Evolutionary conservation across 768 basidiomycete genomes (phyloP), one percentile per base, ranked within the genome.

Genomic region (Termitomyces sp.): DNA sequence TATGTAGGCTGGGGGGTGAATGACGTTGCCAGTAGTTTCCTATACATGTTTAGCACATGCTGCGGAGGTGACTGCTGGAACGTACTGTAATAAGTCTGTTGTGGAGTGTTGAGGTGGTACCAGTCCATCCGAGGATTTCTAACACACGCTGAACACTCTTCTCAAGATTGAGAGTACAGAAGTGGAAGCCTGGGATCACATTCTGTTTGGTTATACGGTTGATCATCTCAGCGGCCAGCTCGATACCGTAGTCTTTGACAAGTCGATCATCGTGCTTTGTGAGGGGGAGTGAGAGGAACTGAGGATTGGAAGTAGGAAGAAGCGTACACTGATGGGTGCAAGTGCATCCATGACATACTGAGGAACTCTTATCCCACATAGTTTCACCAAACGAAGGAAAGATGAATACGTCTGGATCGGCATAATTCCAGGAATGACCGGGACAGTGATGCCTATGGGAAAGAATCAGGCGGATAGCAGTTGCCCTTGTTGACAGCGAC

Each of bases 111-210:
- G 71, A 69, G 40, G 71, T 64, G 21, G 72, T 66, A 17, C 75
- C 77, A 26, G 81, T 77, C 93, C 94, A 96, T 42, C 79, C 75
- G 21, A 99, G 79, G 24, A 70, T 75, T 63, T 96, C 93, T 48
- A 98, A 73, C 9, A 98, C 84, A 14, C 85, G 81, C 53, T 88
- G 86, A 2, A 98, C 88, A 62, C 93, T 96, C 75, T 93, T 96
- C 68, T 99, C 97, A 10, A 99, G 82, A 70, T 99, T 99, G 56
- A 99, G 78, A 1, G 97, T 99, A 67, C 93, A 98, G 64, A 99
- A 87, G 68, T 98, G 94, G 44, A 98, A 80, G 0, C 93, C 94
- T 8, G 76, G 71, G 37, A 92, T 74, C 21, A 75, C 75, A 14
- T 83, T 83, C 57, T 80, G 77, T 21, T 59, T 68, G 14, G 77